Base-by-base conservation (phyloP, 169 alveolate species). In the Cryptosporidium ryanae region DNA sequence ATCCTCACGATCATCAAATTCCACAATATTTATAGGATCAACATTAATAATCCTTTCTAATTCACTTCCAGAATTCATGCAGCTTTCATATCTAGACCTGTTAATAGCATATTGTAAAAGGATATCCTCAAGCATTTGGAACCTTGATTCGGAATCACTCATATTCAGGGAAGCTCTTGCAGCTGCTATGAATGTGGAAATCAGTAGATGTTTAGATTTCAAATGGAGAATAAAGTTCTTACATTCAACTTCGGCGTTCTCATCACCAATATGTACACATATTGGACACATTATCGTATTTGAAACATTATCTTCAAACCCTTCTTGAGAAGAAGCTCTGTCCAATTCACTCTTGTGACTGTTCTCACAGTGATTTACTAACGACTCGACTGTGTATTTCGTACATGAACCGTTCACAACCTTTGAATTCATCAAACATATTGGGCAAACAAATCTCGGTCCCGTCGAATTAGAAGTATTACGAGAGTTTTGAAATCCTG, bases 191-290 rank as follows among this genome's bases (percentile, higher is more conserved):
- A 76, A 76, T 57, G 87, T 59, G 6, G 87, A 59, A 8, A 76
- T 76, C 13, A 76, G 46, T 23, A 61, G n/a, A 43, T 76, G 87
- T 6, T 76, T 76, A 48, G 87, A 59, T 76, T 55, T 76, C 2
- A 76, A 55, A 43, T 76, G 87, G 6, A 17, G 25, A 7, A 61
- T 8, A 55, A 76, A 76, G 6, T 61, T 43, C 12, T 31, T 76
- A 23, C 68, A 76, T 1, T 55, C 68, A 31, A 76, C 87, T 25
- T 76, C 87, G 1, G 87, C 87, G 27, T 34, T 76, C 38, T 76
- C 87, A 61, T 76, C 87, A 27, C 87, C 87, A 76, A 61, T 61
- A 46, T 76, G 87, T 25, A 76, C 87, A 61, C 87, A 76, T 4
- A 76, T 76, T 29, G 87, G 87, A 27, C 87, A 76, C 87, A 76